Evolutionary conservation across 108 stramenopile genomes (phyloP), one percentile per base, ranked within the genome.

Genomic region (Skeletonema costatum): DNA sequence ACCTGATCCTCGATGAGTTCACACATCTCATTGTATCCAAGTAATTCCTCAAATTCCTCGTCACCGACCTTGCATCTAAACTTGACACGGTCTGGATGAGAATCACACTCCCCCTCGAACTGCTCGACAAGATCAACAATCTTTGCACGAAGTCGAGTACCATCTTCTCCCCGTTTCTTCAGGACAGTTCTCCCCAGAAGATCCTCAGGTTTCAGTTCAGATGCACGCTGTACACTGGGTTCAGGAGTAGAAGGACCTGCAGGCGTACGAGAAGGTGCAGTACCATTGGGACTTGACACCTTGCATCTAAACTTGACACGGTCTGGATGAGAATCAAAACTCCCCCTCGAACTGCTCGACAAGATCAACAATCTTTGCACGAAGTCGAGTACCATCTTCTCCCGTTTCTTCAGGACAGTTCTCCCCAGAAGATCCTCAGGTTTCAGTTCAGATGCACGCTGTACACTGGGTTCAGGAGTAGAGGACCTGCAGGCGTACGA

Each of bases 131-230:
- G n/a, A n/a, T n/a, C n/a, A n/a, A n/a, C n/a, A n/a, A n/a, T n/a
- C n/a, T n/a, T n/a, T n/a, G n/a, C n/a, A n/a, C n/a, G n/a, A n/a
- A n/a, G n/a, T n/a, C n/a, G n/a, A n/a, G n/a, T n/a, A n/a, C n/a
- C n/a, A n/a, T n/a, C n/a, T n/a, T n/a, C n/a, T n/a, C n/a, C n/a
- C n/a, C n/a, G n/a, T n/a, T n/a, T n/a, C n/a, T n/a, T n/a, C n/a
- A n/a, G n/a, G n/a, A n/a, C n/a, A n/a, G n/a, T 60, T 56, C 66
- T 60, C 11, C 78, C 78, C 36, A 77, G 50, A 2, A 77, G 61
- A 5, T 78, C 77, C 5, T 72, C 63, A 10, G 44, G 70, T 3
- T 41, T 59, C 6, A 60, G 21, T 13, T 46, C 39, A 21, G 6
- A 44, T 10, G 44, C 44, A n/a, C n/a, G n/a, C n/a, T n/a, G 33